phyloP scores from a whole-genome alignment of 2,329 filamentous ascomycete genomes.

The Aaosphaeria pasadenensis region DNA sequence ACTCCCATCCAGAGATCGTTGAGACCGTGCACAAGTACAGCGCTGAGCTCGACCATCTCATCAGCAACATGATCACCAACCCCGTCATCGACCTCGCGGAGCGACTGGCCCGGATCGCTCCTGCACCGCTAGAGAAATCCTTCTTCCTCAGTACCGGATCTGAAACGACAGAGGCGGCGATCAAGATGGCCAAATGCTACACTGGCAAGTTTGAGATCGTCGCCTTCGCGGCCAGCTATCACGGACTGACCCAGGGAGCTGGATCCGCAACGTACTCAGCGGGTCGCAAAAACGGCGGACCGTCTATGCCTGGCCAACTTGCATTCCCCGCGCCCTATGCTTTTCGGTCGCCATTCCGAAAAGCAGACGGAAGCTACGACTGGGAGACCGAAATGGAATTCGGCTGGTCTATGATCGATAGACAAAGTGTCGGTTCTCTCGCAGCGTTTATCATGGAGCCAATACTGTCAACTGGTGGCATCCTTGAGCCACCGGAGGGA shows the following conservation, averaged over 20 bases:
- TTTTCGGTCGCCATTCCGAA: slow-evolving; percentile 61
- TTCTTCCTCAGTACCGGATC: slow-evolving; percentile 35
- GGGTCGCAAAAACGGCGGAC: slow-evolving; percentile 50
- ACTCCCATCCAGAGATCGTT: slow-evolving; percentile 32
- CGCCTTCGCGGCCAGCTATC: slow-evolving; percentile 57
- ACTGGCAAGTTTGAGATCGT: slow-evolving; percentile 66
- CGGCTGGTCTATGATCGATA: slow-evolving; percentile 60
- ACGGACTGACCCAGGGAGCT: slow-evolving; percentile 52
- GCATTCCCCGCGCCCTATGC: slow-evolving; percentile 59
- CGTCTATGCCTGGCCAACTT: slow-evolving; percentile 52
- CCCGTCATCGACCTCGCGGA: slow-evolving; percentile 32
- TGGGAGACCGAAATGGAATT: slow-evolving; percentile 65
- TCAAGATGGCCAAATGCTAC: slow-evolving; percentile 62
- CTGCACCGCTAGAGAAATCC: slow-evolving; percentile 28
- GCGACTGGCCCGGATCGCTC: slow-evolving; percentile 20
- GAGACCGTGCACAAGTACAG: slow-evolving; percentile 25
- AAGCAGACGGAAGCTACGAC: slow-evolving; percentile 59
- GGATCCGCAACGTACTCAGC: slow-evolving; percentile 40
- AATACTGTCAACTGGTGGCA: slow-evolving; percentile 58
- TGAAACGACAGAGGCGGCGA: slow-evolving; percentile 55
- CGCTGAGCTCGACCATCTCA: slow-evolving; percentile 29
- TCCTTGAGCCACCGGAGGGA: slow-evolving; percentile 57
- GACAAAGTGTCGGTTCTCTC: slow-evolving; percentile 58
- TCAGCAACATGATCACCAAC: slow-evolving; percentile 35
- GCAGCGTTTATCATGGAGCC: slow-evolving; percentile 63